phyloP scores from a whole-genome alignment of 1,139 yeast genomes.

The Insectozyma bohioensis region DNA sequence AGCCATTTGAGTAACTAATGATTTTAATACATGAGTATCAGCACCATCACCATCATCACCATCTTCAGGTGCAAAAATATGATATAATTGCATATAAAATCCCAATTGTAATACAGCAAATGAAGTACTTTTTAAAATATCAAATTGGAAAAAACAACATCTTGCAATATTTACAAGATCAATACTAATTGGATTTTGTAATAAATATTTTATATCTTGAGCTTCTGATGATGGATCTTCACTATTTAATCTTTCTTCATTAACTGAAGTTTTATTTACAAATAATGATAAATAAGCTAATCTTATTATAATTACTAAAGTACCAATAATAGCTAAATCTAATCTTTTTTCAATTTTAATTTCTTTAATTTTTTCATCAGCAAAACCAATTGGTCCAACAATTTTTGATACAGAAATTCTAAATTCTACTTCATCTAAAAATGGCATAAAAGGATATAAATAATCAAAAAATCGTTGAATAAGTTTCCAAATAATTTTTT shows the following conservation, averaged over 20 bases:
- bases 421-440: slow-evolving; percentile 32
- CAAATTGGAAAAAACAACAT: slow-evolving; percentile 53
- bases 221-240: slow-evolving; percentile 23
- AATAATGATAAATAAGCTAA: slow-evolving; percentile 33
- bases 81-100: slow-evolving; percentile 36
- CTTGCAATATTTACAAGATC: slow-evolving; percentile 50
- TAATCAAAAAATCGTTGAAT: slow-evolving; percentile 29
- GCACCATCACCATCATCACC: slow-evolving; percentile 50
- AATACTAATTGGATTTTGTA: slow-evolving; percentile 48
- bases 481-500: slow-evolving; percentile 33
- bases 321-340: slow-evolving; percentile 36
- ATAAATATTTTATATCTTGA: slow-evolving; percentile 40
- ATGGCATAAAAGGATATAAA: slow-evolving; percentile 39
- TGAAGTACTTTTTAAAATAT: slow-evolving; percentile 46
- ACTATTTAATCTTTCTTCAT: slow-evolving; percentile 25
- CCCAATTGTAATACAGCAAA: slow-evolving; percentile 52
- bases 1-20: slow-evolving; percentile 43
- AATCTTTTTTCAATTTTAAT: slow-evolving; percentile 28
- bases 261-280: slow-evolving; percentile 30
- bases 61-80: slow-evolving; percentile 49
- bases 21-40: slow-evolving; percentile 39
- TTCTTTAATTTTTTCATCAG: slow-evolving; percentile 20
- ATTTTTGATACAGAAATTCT: slow-evolving; percentile 19
- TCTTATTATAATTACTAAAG: slow-evolving; percentile 29
- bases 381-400: slow-evolving; percentile 26